These are phyloP conservation scores for Golubevia pallescens DNA, from an alignment of 1,284 basidiomycete species.

Conservation along the genomic window DNA sequence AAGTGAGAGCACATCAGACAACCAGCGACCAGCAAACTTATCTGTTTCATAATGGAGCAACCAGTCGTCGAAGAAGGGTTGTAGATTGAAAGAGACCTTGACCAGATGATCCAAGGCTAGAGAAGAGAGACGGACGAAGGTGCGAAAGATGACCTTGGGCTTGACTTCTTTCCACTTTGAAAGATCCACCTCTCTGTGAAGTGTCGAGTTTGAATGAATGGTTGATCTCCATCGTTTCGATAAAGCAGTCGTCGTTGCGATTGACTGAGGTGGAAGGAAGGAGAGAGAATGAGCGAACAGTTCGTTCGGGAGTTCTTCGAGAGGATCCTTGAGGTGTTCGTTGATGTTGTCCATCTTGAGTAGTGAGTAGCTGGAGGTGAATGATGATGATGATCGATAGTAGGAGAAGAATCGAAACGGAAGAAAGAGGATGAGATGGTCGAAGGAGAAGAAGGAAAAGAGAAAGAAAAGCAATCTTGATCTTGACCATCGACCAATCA, in stretches of 20 bases:
- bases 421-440: too few species aligned
- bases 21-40: too few species aligned
- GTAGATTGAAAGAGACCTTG: neutral
- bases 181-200: neutral
- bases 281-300: neutral
- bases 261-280: neutral
- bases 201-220: neutral
- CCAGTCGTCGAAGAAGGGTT: neutral
- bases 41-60: neutral
- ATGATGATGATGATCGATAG: too few species aligned
- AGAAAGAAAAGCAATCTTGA: too few species aligned
- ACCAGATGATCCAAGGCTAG: neutral
- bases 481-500: too few species aligned
- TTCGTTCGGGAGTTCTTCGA: neutral
- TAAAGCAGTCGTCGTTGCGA: neutral
- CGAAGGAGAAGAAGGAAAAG: too few species aligned
- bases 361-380: too few species aligned
- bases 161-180: neutral
- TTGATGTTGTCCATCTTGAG: too few species aligned
- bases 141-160: neutral
- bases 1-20: too few species aligned
- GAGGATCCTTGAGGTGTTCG: too few species aligned
- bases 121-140: neutral
- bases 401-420: too few species aligned
- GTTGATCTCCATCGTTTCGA: neutral